A percentile compares a stretch with the other conserved stretches of the same genome.
Evolutionary conservation across 202 grass and related monocot genomes (phyloP).

Genomic region (Miscanthus sacchariflorus): DNA sequence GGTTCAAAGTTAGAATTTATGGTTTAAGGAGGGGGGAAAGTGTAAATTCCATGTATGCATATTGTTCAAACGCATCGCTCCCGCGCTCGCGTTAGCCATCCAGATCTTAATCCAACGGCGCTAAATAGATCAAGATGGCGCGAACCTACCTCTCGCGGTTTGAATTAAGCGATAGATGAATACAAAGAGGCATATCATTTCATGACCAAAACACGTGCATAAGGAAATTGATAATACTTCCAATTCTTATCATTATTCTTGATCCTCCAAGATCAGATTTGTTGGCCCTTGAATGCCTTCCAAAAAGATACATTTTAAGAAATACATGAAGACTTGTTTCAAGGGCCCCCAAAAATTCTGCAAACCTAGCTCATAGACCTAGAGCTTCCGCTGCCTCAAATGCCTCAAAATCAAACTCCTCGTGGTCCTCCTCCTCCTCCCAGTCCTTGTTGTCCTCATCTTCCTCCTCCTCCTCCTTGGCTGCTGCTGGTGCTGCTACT

Average conservation of each 20-base stretch:
- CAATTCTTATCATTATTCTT: background rate
- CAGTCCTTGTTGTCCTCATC: background rate
- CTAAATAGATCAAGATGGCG: background rate
- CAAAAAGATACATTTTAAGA: background rate
- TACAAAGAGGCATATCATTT: background rate
- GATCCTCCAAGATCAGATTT: background rate
- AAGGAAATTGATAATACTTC: background rate
- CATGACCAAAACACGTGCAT: background rate
- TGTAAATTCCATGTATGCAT: background rate
- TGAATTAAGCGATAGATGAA: background rate
- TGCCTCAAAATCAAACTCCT: background rate
- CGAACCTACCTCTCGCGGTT: background rate
- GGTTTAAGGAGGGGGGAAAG: background rate
- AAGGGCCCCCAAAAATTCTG: background rate
- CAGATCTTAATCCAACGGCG: background rate
- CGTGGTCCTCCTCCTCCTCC: background rate
- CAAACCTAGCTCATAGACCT: background rate
- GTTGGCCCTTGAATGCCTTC: background rate
- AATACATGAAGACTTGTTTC: background rate
- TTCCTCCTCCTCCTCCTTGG: background rate
- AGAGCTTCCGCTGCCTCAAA: background rate
- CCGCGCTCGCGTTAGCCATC: background rate
- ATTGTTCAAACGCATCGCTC: background rate
- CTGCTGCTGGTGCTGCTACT: background rate
- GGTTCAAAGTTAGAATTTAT: background rate